Conservation (phyloP, 2,329 filamentous ascomycete genomes). For the Beauveria asiatica region DNA sequence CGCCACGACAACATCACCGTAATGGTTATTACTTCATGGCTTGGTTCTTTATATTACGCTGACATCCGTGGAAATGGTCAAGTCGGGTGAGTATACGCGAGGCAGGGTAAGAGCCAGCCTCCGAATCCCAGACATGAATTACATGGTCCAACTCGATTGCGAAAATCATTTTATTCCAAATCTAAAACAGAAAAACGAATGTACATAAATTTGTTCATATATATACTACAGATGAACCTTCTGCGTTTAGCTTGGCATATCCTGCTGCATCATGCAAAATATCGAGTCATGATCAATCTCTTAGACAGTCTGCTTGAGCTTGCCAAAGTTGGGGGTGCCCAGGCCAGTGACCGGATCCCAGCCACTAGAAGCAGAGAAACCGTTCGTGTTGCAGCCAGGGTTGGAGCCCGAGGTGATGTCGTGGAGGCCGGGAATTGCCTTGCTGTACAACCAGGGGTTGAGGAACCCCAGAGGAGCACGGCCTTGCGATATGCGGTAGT, state of each 20-base stretch:
- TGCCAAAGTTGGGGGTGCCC: slow-evolving; percentile 4
- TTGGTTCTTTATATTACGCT: too few relatives aligned
- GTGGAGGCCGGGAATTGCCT: slow-evolving; percentile 13
- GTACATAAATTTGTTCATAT: background rate
- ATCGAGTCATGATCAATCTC: background rate
- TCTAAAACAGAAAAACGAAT: too few relatives aligned
- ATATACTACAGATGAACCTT: background rate
- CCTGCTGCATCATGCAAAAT: too few relatives aligned
- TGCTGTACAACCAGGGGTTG: slow-evolving; percentile 32
- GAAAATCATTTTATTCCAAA: too few relatives aligned
- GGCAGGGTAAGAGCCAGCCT: too few relatives aligned
- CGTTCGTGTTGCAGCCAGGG: slow-evolving; percentile 12
- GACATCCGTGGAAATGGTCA: too few relatives aligned
- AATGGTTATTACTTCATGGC: too few relatives aligned
- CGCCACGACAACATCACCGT: too few relatives aligned
- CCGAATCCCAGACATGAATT: too few relatives aligned
- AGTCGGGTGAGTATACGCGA: too few relatives aligned
- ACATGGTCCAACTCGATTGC: too few relatives aligned
- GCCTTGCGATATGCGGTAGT: slow-evolving; percentile 28
- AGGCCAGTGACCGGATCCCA: slow-evolving; percentile 27
- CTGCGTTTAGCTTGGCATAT: too few relatives aligned
- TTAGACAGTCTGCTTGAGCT: slow-evolving; percentile 2
- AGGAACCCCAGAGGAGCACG: slow-evolving; percentile 33
- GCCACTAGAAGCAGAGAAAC: slow-evolving; percentile 14
- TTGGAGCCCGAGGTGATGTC: slow-evolving; percentile 16